A percentile compares a stretch with the other conserved stretches of the same genome.
Evolutionary conservation across 2,329 filamentous ascomycete genomes (phyloP).

Genomic region (Phyllosticta ampelicida): DNA sequence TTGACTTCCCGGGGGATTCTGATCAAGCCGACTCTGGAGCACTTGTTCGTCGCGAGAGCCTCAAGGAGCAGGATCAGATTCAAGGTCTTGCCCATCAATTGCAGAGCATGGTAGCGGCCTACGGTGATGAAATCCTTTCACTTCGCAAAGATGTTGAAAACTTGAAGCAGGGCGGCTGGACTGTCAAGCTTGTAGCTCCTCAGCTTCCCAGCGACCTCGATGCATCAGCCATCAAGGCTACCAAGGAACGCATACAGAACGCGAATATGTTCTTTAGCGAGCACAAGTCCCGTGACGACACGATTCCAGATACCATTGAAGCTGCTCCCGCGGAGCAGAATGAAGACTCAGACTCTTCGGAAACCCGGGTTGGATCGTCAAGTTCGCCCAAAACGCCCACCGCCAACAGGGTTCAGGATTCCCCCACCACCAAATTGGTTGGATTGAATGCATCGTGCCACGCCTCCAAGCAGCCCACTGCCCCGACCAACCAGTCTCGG

Average conservation of each 20-base stretch:
- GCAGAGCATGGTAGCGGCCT: not conserved
- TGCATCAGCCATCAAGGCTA: not conserved
- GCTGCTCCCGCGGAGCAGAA: not conserved
- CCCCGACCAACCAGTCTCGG: not conserved
- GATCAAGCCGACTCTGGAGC: not conserved
- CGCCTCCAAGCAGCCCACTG: not conserved
- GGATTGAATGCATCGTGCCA: not conserved
- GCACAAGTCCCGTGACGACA: not conserved
- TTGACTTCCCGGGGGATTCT: not conserved
- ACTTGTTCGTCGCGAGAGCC: not conserved
- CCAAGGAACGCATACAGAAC: not conserved
- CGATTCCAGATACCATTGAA: not conserved
- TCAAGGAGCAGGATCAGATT: not conserved
- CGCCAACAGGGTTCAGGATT: not conserved
- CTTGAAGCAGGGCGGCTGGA: slow-evolving; percentile 16
- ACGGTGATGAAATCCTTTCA: not conserved
- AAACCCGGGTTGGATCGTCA: not conserved
- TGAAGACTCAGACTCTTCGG: not conserved
- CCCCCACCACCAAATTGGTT: not conserved
- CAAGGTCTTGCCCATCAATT: not conserved
- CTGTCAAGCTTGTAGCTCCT: slow-evolving; percentile 14
- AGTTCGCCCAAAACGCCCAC: not conserved
- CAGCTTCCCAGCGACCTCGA: not conserved
- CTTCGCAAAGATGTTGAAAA: slow-evolving; percentile 15
- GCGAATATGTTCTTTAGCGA: not conserved